phyloP scores from a whole-genome alignment of 441 rosid species.

The Isatis lusitanica region DNA sequence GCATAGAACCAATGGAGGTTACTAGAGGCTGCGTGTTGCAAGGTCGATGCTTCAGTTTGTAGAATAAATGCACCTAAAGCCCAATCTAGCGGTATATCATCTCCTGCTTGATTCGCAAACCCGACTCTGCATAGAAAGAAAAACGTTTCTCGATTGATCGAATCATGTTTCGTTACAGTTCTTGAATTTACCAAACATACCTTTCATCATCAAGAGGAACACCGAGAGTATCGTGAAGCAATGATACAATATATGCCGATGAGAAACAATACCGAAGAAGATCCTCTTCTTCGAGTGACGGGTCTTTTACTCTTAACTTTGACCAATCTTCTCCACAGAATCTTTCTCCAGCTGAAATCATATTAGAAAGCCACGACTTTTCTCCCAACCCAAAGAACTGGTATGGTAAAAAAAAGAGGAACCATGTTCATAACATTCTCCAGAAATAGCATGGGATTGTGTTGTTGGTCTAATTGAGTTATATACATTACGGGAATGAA shows the following conservation, averaged over 20 bases:
- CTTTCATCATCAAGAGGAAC: slow-evolving; percentile 77
- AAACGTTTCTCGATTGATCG: not conserved
- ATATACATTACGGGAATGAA: not conserved
- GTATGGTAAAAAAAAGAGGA: slow-evolving; percentile 10
- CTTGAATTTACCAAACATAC: slow-evolving; percentile 38
- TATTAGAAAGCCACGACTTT: slow-evolving; percentile 54
- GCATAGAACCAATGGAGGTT: slow-evolving; percentile 49
- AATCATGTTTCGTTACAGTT: not conserved
- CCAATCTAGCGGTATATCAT: slow-evolving; percentile 83
- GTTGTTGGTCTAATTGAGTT: not conserved
- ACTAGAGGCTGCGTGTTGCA: slow-evolving; percentile 31
- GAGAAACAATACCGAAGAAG: slow-evolving; percentile 85
- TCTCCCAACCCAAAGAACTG: slow-evolving; percentile 76
- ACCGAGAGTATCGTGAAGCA: slow-evolving; percentile 90
- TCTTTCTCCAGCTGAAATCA: slow-evolving; percentile 63
- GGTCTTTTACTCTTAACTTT: slow-evolving; percentile 57
- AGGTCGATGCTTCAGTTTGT: slow-evolving; percentile 43
- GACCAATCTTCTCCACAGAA: slow-evolving; percentile 94
- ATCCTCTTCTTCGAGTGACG: slow-evolving; percentile 62
- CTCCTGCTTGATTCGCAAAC: slow-evolving; percentile 68
- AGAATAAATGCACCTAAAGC: slow-evolving; percentile 90
- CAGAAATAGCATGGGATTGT: not conserved
- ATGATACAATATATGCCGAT: slow-evolving; percentile 85
- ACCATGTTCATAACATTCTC: slow-evolving; percentile 30
- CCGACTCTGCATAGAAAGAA: slow-evolving; percentile 45